A percentile compares a stretch with the other conserved stretches of the same genome.
phyloP scores from a whole-genome alignment of 306 rosid species.

The Cucurbita pepo region DNA sequence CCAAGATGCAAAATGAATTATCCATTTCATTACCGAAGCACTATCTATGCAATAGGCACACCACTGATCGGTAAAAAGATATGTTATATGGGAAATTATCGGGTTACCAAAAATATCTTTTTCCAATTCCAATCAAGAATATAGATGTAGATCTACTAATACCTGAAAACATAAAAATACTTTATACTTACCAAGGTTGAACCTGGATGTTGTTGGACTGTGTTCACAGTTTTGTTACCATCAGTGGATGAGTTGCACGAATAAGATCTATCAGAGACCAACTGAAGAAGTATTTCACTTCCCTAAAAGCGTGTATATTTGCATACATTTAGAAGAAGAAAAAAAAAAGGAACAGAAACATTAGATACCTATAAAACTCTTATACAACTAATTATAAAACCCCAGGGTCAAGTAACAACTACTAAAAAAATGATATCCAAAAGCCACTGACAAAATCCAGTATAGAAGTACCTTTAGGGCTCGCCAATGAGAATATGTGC shows the following conservation, averaged over 20 bases:
- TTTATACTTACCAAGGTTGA: constrained; percentile 35
- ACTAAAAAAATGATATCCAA: background rate
- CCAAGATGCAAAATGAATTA: too few species aligned
- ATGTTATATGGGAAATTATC: background rate
- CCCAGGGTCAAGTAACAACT: background rate
- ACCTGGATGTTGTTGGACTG: constrained; percentile 7
- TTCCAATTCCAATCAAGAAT: background rate
- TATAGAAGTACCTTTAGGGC: constrained; percentile 50
- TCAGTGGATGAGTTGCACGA: constrained; percentile 7
- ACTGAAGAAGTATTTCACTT: constrained; percentile 66
- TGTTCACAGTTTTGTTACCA: constrained; percentile 14
- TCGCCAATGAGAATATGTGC: constrained; percentile 88
- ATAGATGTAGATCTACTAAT: background rate
- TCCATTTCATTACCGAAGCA: too few species aligned
- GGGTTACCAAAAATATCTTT: background rate
- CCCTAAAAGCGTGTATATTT: constrained; percentile 34
- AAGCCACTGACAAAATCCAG: background rate
- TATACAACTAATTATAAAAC: background rate
- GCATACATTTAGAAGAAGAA: background rate
- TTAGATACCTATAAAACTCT: background rate
- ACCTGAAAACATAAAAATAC: background rate
- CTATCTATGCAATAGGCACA: background rate
- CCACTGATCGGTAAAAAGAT: background rate
- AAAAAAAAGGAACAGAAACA: background rate
- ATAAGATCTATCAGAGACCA: constrained; percentile 39